Percentiles rank a stretch among this genome's conserved stretches.
Evolutionary conservation across 306 rosid genomes (phyloP).

Genomic region (Astragalus membranaceus): DNA sequence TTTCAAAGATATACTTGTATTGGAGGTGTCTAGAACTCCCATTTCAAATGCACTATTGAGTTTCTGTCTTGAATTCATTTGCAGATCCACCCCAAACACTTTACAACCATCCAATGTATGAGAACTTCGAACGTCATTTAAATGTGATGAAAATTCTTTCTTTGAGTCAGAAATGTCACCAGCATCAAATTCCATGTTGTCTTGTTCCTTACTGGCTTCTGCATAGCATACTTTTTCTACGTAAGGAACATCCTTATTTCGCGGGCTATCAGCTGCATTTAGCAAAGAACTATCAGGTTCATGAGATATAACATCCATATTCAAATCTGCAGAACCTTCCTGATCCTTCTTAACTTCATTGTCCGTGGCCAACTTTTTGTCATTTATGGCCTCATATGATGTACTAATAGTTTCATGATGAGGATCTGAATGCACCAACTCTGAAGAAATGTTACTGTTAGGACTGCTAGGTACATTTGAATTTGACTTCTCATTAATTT

Average conservation of each 20-base stretch:
- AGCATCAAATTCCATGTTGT: slow-evolving; percentile 26
- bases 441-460: slow-evolving; percentile 50
- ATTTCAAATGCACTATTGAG: slow-evolving; percentile 1
- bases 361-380: slow-evolving; percentile 20
- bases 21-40: slow-evolving; percentile 5
- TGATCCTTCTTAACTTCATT: slow-evolving; percentile 29
- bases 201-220: slow-evolving; percentile 23
- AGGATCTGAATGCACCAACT: slow-evolving; percentile 46
- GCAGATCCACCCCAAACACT: slow-evolving; percentile 42
- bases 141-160: slow-evolving; percentile 21
- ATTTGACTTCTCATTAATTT: slow-evolving; percentile 34
- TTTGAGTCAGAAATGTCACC: slow-evolving; percentile 4
- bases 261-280: slow-evolving; percentile 20
- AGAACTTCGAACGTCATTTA: slow-evolving; percentile 22
- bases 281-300: slow-evolving; percentile 32
- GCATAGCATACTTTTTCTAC: slow-evolving; percentile 23
- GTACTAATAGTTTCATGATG: slow-evolving; percentile 36
- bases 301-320: slow-evolving; percentile 31
- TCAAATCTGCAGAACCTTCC: slow-evolving; percentile 42
- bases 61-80: slow-evolving; percentile 18
- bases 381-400: slow-evolving; percentile 12
- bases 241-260: slow-evolving; percentile 16
- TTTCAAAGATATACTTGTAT: slow-evolving; percentile 7
- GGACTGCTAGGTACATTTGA: slow-evolving; percentile 43
- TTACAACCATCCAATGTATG: slow-evolving; percentile 30